A percentile compares a stretch with the other conserved stretches of the same genome.
These are phyloP conservation scores for Colletotrichum cereale DNA, from an alignment of 2,329 filamentous ascomycete genomes.

Conservation along the genomic window DNA sequence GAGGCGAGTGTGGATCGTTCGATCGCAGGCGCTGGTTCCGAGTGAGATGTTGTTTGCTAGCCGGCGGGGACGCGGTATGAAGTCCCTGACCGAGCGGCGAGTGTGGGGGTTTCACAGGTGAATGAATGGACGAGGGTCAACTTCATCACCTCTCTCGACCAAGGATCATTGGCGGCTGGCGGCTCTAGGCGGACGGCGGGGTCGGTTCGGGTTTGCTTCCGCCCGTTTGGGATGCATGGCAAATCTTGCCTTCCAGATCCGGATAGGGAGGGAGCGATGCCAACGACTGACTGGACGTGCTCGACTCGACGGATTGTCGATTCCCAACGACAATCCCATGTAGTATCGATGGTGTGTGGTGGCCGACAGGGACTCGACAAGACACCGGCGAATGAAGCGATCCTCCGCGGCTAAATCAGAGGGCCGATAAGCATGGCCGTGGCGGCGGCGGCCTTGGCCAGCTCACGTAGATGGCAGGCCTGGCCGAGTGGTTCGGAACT, in stretches of 20 bases:
- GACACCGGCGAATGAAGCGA: neutral
- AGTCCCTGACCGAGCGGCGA: neutral
- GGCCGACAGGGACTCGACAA: neutral
- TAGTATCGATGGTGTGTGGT: neutral
- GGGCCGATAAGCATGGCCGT: neutral
- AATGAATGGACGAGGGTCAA: constrained; percentile 4
- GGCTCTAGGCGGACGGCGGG: constrained; percentile 28
- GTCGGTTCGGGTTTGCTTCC: neutral
- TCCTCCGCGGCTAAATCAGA: neutral
- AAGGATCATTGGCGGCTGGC: constrained; percentile 30
- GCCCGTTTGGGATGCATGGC: constrained; percentile 25
- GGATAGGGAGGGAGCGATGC: neutral
- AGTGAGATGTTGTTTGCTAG: constrained; percentile 4
- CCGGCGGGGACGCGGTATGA: neutral
- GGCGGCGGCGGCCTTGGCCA: neutral
- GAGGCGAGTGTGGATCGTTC: constrained; percentile 7
- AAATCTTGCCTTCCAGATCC: constrained; percentile 27
- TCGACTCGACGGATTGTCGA: neutral
- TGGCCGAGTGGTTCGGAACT: neutral
- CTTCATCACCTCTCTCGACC: constrained; percentile 28
- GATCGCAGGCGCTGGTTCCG: neutral
- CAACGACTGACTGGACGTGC: neutral
- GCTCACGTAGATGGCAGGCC: constrained; percentile 1
- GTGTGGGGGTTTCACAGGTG: neutral
- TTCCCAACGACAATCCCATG: neutral